phyloP scores from a whole-genome alignment of 1,139 yeast genomes.

The Suhomyces taliae region DNA sequence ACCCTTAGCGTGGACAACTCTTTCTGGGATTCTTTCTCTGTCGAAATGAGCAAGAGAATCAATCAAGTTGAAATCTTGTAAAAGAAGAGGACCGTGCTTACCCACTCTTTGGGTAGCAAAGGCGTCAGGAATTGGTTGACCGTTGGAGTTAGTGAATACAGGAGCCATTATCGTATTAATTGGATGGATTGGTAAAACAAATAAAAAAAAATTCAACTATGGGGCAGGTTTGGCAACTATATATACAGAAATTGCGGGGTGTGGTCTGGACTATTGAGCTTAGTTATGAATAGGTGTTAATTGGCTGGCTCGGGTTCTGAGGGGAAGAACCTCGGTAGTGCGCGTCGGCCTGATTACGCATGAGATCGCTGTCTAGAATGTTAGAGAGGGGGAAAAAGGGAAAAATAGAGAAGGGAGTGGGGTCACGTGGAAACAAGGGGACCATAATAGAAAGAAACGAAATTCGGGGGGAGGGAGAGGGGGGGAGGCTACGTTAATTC shows the following conservation, averaged over 20 bases:
- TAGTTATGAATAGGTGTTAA: conserved; percentile 6
- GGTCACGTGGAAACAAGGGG: neutral
- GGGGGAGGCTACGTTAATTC: too few species aligned
- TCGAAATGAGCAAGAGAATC: conserved; percentile 82
- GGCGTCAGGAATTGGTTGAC: conserved; percentile 67
- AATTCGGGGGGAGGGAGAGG: too few species aligned
- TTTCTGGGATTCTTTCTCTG: conserved; percentile 85
- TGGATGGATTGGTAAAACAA: neutral
- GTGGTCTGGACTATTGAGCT: conserved; percentile 5
- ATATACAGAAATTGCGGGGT: conserved; percentile 8
- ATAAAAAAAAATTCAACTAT: neutral
- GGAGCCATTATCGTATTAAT: conserved; percentile 27
- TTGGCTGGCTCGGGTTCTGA: conserved; percentile 7
- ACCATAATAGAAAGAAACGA: neutral
- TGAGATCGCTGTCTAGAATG: neutral
- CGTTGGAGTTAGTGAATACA: conserved; percentile 67
- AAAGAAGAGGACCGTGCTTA: conserved; percentile 69
- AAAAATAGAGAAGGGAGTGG: neutral
- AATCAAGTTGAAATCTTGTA: conserved; percentile 77
- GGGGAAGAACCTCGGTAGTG: conserved; percentile 10
- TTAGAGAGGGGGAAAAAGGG: neutral
- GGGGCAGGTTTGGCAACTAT: conserved; percentile 2
- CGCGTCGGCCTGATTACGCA: neutral
- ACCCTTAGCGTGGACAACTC: conserved; percentile 90
- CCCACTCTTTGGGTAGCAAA: conserved; percentile 77